Evolutionary conservation across 1,139 yeast species (phyloP).

Genomic region (Hyphopichia fennica): DNA sequence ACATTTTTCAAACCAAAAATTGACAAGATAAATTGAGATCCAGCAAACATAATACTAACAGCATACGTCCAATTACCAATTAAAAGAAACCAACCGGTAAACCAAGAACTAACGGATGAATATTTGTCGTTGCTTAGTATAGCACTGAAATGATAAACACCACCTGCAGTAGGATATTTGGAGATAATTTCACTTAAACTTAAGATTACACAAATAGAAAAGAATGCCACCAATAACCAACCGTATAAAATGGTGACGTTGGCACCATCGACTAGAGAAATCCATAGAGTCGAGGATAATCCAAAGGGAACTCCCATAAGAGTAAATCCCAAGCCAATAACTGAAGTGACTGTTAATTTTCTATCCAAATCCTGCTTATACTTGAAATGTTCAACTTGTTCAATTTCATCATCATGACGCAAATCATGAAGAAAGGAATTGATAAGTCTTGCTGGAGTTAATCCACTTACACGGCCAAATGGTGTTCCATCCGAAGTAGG

Average conservation of each 20-base stretch:
- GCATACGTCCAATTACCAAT: slow-evolving; percentile 79
- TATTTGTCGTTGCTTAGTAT: slow-evolving; percentile 59
- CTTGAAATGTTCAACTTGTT: slow-evolving; percentile 65
- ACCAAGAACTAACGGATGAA: slow-evolving; percentile 63
- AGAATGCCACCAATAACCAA: slow-evolving; percentile 62
- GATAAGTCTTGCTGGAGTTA: slow-evolving; percentile 19
- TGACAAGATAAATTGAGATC: slow-evolving; percentile 68
- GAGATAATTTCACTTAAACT: slow-evolving; percentile 72
- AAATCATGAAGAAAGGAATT: slow-evolving; percentile 19
- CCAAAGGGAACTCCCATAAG: slow-evolving; percentile 81
- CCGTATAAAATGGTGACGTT: slow-evolving; percentile 72
- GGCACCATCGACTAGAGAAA: slow-evolving; percentile 70
- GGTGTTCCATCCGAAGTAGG: background rate
- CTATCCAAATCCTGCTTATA: slow-evolving; percentile 70
- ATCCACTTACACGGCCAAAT: slow-evolving; percentile 9
- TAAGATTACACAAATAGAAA: slow-evolving; percentile 61
- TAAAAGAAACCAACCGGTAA: slow-evolving; percentile 72
- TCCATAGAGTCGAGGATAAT: slow-evolving; percentile 67
- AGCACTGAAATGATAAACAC: slow-evolving; percentile 75
- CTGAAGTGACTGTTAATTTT: slow-evolving; percentile 63
- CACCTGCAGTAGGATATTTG: slow-evolving; percentile 74
- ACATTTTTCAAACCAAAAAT: slow-evolving; percentile 61
- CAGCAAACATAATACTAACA: slow-evolving; percentile 70
- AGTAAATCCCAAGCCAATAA: slow-evolving; percentile 73
- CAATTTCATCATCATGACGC: slow-evolving; percentile 42